Conservation (phyloP, 257 asterid species). For the Solanum bukasovii region DNA sequence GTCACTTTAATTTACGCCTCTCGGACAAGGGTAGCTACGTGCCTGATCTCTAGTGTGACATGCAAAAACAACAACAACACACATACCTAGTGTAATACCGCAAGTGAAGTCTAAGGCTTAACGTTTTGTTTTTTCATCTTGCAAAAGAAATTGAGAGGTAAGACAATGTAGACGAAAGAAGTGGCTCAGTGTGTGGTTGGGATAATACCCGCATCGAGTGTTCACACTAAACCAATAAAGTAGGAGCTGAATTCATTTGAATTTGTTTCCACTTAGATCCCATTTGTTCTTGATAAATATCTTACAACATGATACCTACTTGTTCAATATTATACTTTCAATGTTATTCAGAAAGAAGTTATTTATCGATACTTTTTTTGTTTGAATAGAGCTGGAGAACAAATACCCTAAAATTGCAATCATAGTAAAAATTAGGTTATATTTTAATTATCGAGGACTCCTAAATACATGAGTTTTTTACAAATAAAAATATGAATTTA, state of each 20-base stretch:
- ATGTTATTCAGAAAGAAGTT: background rate
- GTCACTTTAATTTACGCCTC: background rate
- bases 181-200: background rate
- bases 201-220: background rate
- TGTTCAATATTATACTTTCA: background rate
- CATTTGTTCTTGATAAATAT: background rate
- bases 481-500: too few relatives aligned
- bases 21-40: background rate
- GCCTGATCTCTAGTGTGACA: background rate
- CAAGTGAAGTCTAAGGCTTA: too few relatives aligned
- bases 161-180: too few relatives aligned
- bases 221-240: too few relatives aligned
- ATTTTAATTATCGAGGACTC: background rate
- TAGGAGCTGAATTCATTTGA: background rate
- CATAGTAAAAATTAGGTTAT: background rate
- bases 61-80: background rate
- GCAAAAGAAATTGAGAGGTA: background rate
- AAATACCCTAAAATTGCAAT: background rate
- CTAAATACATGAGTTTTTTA: background rate
- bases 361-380: background rate
- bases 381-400: background rate
- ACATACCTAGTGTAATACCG: too few relatives aligned
- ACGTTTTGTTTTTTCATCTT: background rate
- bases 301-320: background rate
- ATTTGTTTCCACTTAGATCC: background rate